Evolutionary conservation across 2,329 filamentous ascomycete species (phyloP).

Genomic region (Nakataea oryzae): DNA sequence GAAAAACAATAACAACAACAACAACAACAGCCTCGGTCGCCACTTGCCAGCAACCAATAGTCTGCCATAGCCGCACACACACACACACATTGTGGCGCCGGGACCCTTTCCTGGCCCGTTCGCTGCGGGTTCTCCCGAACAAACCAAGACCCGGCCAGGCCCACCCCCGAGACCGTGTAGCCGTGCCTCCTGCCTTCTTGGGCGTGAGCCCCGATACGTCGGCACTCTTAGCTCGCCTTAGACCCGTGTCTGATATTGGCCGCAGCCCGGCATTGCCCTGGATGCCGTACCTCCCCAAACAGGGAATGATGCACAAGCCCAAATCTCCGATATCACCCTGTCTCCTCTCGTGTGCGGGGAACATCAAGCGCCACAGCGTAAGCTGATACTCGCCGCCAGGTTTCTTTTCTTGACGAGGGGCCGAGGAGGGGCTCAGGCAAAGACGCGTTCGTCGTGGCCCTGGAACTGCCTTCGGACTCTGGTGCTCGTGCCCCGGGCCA

Average conservation of each 20-base stretch:
- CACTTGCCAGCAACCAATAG: neutral
- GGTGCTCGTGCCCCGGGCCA: too few relatives aligned
- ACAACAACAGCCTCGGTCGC: too few relatives aligned
- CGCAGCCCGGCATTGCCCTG: neutral
- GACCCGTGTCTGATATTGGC: neutral
- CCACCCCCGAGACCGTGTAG: neutral
- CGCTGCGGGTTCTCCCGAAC: neutral
- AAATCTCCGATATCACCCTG: neutral
- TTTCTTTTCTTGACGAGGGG: too few relatives aligned
- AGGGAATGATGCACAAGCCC: neutral
- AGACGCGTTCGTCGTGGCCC: too few relatives aligned
- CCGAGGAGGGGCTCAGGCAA: too few relatives aligned
- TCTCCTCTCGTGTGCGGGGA: neutral
- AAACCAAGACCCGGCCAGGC: neutral
- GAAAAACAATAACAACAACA: too few relatives aligned
- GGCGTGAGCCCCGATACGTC: neutral
- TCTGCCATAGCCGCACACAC: too few relatives aligned
- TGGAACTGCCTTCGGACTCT: too few relatives aligned
- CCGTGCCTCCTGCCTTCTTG: neutral
- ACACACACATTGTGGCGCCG: neutral
- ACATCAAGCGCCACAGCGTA: neutral
- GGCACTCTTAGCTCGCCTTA: neutral
- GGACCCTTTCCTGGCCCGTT: neutral
- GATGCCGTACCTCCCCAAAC: neutral
- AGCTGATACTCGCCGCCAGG: neutral